Evolutionary conservation across 2,329 filamentous ascomycete species (phyloP), one percentile per base, ranked within the genome.

Genomic region (Neonectria coccinea): DNA sequence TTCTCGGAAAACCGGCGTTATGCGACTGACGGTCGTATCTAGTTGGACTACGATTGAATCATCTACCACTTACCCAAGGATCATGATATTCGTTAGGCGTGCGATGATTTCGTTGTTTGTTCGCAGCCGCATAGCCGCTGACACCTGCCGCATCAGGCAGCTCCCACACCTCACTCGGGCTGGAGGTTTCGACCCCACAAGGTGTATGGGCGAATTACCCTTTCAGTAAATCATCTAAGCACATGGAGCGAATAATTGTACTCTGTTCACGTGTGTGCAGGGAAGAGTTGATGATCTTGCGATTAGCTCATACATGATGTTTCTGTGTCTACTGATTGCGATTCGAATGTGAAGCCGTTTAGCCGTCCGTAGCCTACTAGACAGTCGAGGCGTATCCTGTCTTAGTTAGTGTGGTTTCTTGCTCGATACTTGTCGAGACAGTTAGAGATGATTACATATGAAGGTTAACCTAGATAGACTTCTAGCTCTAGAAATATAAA

Each of bases 261-360:
- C 44, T 22, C 22, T 8, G 16, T 27, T 47, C 44, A 8, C 44
- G 14, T 25, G 14, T 47, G 2, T 47, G 22, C 9, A 47, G 11
- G 9, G 44, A 47, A 27, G 44, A 25, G 22, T 27, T 47, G 11
- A 27, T 16, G 12, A 47, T 47, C 12, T 25, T 47, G 44, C 44
- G 22, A 47, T 47, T 4, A 47, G 44, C 44, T 47, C 44, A 47
- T 47, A 47, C 44, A n/a, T 47, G 44, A 47, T 47, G 14, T 47
- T 27, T 47, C 44, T 25, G 6, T 27, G 44, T 27, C 44, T 47
- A 47, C 44, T 47, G 44, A 27, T 27, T 47, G 5, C 44, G 22
- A 27, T 27, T 47, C 12, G 3, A 47, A 47, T 27, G 44, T 47
- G 11, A 47, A 27, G 44, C 22, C 44, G 22, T 10, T 47, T 47